phyloP scores from a whole-genome alignment of 192 early-diverging fungal species.

The Umbelopsis isabellina region DNA sequence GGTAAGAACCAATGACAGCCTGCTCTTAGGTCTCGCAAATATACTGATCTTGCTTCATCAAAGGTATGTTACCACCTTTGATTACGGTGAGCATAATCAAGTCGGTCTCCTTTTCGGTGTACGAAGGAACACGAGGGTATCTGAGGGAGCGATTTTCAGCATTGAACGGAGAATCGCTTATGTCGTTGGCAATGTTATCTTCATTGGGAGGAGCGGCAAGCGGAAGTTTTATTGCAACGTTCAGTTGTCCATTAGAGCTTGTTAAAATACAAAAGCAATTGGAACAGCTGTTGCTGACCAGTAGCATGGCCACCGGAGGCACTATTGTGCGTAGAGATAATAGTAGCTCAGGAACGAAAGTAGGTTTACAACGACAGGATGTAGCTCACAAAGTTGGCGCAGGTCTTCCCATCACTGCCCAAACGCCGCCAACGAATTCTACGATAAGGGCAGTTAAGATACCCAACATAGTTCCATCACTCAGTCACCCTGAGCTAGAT shows the following conservation, averaged over 20 bases:
- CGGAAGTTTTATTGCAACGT: constrained; percentile 67
- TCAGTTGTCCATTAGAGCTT: constrained; percentile 78
- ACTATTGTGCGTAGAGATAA: constrained; percentile 41
- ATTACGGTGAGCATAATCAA: constrained; percentile 85
- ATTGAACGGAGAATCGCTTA: constrained; percentile 41
- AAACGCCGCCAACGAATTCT: background rate
- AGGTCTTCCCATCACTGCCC: constrained; percentile 23
- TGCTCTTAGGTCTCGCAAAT: background rate
- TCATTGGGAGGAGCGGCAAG: constrained; percentile 57
- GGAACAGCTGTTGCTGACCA: constrained; percentile 58
- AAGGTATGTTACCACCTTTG: constrained; percentile 76
- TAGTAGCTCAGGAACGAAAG: constrained; percentile 14
- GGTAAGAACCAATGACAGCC: constrained; percentile 49
- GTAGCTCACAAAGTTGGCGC: constrained; percentile 17
- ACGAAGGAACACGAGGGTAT: constrained; percentile 71
- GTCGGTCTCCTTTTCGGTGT: constrained; percentile 89
- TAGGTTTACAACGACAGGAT: background rate
- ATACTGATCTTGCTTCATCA: background rate
- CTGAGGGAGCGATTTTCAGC: constrained; percentile 43
- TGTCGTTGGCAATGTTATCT: constrained; percentile 49
- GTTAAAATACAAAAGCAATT: constrained; percentile 80
- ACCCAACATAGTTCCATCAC: background rate
- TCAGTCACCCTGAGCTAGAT: background rate
- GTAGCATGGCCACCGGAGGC: constrained; percentile 47
- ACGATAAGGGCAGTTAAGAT: background rate